phyloP scores from a whole-genome alignment of 306 rosid species.

The Cucumis hystrix region DNA sequence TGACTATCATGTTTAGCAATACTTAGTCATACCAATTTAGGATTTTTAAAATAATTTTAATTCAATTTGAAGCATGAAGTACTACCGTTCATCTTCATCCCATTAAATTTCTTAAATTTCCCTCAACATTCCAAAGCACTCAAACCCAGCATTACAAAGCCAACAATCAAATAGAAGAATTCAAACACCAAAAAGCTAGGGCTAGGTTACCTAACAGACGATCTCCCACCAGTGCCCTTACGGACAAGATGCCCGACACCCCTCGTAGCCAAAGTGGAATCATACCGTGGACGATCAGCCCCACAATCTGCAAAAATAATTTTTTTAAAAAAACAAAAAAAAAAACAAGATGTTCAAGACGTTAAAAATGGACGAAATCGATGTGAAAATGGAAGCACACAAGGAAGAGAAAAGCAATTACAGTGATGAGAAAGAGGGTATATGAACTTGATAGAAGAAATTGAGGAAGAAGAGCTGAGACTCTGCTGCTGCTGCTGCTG shows the following conservation, averaged over 20 bases:
- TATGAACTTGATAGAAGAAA: constrained; percentile 30
- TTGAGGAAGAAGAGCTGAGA: constrained; percentile 26
- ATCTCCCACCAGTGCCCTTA: constrained; percentile 99
- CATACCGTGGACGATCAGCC: constrained; percentile 48
- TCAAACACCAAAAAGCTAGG: not conserved
- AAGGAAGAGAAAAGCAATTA: constrained; percentile 2
- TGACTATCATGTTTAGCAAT: no score
- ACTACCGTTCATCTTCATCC: not conserved
- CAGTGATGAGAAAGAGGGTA: constrained; percentile 56
- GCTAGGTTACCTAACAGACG: constrained; percentile 74
- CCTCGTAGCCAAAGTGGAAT: constrained; percentile 54
- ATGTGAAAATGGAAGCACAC: not conserved
- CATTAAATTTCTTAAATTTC: not conserved
- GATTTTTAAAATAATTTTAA: no score
- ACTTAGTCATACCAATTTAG: no score
- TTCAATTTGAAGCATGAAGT: not conserved
- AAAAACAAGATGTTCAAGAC: not conserved
- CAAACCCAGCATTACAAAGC: not conserved
- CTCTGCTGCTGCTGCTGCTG: constrained; percentile 52
- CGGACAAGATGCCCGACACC: constrained; percentile 84
- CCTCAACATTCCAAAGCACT: not conserved
- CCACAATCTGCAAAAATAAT: constrained; percentile 37
- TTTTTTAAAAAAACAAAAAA: not conserved
- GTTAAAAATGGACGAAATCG: not conserved
- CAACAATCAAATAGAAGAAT: not conserved